These are phyloP conservation scores for Metschnikowia reukaufii DNA, from an alignment of 805 yeast species.

Conservation along the genomic window DNA sequence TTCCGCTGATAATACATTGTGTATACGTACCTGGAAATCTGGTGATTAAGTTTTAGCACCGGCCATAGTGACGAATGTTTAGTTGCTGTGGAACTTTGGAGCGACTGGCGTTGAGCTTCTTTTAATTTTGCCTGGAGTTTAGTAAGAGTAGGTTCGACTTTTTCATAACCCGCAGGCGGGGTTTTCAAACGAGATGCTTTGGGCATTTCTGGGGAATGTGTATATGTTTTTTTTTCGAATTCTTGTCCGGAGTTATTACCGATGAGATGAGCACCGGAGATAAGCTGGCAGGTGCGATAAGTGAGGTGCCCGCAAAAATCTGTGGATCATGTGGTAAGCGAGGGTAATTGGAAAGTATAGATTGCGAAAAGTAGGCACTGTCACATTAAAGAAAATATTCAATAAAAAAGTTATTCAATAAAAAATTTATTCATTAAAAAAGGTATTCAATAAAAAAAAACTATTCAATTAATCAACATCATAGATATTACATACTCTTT, in stretches of 20 bases:
- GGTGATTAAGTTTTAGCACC: conserved; percentile 67
- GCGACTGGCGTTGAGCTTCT: conserved; percentile 38
- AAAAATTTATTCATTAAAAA: too few relatives aligned
- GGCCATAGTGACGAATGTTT: conserved; percentile 65
- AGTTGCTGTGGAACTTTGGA: conserved; percentile 39
- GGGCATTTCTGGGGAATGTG: too few relatives aligned
- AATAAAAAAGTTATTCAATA: too few relatives aligned
- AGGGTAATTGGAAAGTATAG: too few relatives aligned
- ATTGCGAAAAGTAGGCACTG: too few relatives aligned
- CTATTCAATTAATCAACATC: too few relatives aligned
- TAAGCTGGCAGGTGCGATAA: neutral
- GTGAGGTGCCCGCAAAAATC: too few relatives aligned
- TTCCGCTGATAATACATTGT: conserved; percentile 70
- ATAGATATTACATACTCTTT: too few relatives aligned
- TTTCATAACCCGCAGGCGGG: conserved; percentile 75
- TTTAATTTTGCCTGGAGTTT: conserved; percentile 61
- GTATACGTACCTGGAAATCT: conserved; percentile 72
- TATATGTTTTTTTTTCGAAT: neutral
- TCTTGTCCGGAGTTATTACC: neutral
- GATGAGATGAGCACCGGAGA: neutral
- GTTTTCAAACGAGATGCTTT: conserved; percentile 1
- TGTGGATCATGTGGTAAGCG: too few relatives aligned
- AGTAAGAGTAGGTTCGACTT: conserved; percentile 62
- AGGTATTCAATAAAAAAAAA: too few relatives aligned
- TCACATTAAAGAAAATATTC: too few relatives aligned